Conservation (phyloP, 441 rosid genomes). For the Gossypium armourianum region DNA sequence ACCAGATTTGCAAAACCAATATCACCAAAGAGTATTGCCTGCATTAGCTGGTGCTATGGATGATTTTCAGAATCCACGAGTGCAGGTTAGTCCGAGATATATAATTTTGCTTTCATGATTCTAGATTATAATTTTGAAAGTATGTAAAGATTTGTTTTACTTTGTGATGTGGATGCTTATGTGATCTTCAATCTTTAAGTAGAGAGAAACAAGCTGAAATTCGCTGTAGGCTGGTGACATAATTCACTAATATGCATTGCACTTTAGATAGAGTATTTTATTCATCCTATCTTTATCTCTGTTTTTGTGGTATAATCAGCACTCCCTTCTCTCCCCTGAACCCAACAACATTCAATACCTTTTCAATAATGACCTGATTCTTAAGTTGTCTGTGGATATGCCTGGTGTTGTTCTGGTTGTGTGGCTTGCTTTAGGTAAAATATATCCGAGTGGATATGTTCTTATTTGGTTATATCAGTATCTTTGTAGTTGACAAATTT, state of each 20-base stretch:
- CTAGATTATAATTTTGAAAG: slow-evolving; percentile 3
- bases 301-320: neutral
- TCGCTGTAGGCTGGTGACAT: neutral
- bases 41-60: slow-evolving; percentile 80
- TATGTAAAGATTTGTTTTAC: slow-evolving; percentile 5
- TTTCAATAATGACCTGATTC: neutral
- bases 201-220: neutral
- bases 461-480: neutral
- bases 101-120: neutral
- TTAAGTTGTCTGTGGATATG: neutral
- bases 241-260: neutral
- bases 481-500: neutral
- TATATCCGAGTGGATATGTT: neutral
- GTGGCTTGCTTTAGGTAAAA: neutral
- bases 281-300: neutral
- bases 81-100: slow-evolving; percentile 43
- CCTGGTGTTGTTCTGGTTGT: neutral
- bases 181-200: neutral
- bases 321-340: neutral
- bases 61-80: slow-evolving; percentile 82
- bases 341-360: neutral
- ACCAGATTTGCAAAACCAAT: slow-evolving; percentile 86
- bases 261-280: neutral
- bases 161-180: neutral
- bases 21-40: slow-evolving; percentile 66